Evolutionary conservation across 805 yeast species (phyloP).

Genomic region (Brettanomyces naardenensis): DNA sequence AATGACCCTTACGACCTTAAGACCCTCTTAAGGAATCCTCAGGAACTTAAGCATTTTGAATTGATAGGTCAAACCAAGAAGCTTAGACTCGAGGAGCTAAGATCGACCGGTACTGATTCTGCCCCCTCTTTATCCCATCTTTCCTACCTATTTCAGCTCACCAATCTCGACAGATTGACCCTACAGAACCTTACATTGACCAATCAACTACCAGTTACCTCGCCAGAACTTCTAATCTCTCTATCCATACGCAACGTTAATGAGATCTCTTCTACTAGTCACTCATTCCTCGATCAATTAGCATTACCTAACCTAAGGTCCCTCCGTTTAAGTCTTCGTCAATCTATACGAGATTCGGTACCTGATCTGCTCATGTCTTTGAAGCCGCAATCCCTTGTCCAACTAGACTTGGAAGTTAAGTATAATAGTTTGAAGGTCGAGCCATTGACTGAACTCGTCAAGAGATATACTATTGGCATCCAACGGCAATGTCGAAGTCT

Average conservation of each 20-base stretch:
- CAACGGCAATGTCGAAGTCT: conserved; percentile 12
- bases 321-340: conserved; percentile 17
- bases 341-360: conserved; percentile 12
- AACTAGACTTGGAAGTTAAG: conserved; percentile 17
- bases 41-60: background rate
- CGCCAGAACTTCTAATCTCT: background rate
- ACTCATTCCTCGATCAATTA: background rate
- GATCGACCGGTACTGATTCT: too few relatives aligned
- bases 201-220: too few relatives aligned
- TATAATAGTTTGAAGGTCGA: conserved; percentile 13
- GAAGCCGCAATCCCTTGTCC: conserved; percentile 13
- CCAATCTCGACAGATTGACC: too few relatives aligned
- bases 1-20: background rate
- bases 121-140: too few relatives aligned
- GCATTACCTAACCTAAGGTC: conserved; percentile 1
- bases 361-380: conserved; percentile 10
- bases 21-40: background rate
- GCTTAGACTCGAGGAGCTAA: background rate
- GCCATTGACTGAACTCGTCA: conserved; percentile 11
- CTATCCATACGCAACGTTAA: background rate
- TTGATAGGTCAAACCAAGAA: background rate
- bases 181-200: too few relatives aligned
- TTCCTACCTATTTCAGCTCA: too few relatives aligned
- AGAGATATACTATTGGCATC: conserved; percentile 13
- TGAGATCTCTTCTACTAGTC: conserved; percentile 1